Evolutionary conservation across 208 protist species (phyloP).

Genomic region (Trichomonas vaginalis): DNA sequence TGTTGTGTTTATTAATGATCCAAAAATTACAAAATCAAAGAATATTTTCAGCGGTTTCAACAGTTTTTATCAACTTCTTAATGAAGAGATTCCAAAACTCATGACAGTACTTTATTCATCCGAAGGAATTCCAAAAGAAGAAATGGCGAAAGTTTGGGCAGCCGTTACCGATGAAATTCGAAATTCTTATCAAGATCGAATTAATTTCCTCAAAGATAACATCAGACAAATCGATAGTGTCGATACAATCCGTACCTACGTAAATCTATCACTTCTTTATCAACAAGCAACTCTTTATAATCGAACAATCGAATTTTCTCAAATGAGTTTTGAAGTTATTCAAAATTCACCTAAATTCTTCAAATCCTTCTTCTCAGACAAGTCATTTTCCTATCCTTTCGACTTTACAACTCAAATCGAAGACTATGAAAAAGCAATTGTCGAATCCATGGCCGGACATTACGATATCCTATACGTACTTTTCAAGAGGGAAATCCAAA

Average conservation of each 20-base stretch:
- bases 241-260: not conserved
- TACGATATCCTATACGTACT: not conserved
- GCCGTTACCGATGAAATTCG: not conserved
- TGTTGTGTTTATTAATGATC: not conserved
- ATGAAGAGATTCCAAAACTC: not conserved
- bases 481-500: not conserved
- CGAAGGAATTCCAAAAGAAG: not conserved
- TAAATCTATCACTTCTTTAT: not conserved
- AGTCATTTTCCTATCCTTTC: not conserved
- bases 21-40: not conserved
- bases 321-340: not conserved
- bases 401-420: not conserved
- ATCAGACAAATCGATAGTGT: not conserved
- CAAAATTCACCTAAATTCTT: not conserved
- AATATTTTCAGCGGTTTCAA: not conserved
- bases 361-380: not conserved
- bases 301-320: not conserved
- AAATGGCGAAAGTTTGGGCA: not conserved
- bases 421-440: not conserved
- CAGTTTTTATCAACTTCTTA: not conserved
- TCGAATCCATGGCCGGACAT: not conserved
- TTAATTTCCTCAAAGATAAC: not conserved
- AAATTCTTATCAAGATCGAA: not conserved
- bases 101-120: not conserved
- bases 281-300: not conserved